Evolutionary conservation across 2,329 filamentous ascomycete genomes (phyloP), one percentile per base, ranked within the genome.

Genomic region (Neonectria ditissima): DNA sequence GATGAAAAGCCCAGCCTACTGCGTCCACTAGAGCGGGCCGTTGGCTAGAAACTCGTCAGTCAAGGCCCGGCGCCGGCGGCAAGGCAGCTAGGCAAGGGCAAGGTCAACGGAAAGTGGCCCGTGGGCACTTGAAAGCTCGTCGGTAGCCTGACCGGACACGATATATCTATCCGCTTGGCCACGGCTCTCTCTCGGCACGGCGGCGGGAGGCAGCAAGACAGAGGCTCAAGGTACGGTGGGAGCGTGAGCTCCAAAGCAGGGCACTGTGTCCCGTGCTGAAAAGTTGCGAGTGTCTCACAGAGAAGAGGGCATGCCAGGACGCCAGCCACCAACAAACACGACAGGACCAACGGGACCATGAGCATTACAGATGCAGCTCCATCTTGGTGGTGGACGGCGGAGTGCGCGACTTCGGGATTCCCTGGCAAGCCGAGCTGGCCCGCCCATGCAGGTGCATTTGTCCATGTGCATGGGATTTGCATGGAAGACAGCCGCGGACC

Each of bases 41-140:
- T 62, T 61, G 55, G 54, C 55, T 70, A 70, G 67, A 52, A 69
- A 58, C 55, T 54, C 68, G 68, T 67, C 69, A 67, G 62, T 45
- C 59, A 70, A 70, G 63, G 48, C 39, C 60, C 47, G 57, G 64
- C 66, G 44, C 51, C 47, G 55, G 48, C 65, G 62, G 63, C 61
- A 59, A 65, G 65, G 65, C 65, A 68, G 26, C 65, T 53, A 50
- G 32, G 47, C 26, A 47, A 44, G 52, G 52, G 53, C 48, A 57
- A 44, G 34, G 57, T 45, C 45, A 55, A 48, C 30, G 57, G 14
- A 26, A 43, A 47, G 63, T 73, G 67, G 70, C 48, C 70, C 67
- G 69, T 65, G 62, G 59, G 59, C 52, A 43, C 52, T 55, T 62
- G 52, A 60, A 58, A 56, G 34, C 50, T 18, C 62, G 39, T 55